Evolutionary conservation across 768 basidiomycete species (phyloP).

Genomic region (Podaxis carcinomalis): DNA sequence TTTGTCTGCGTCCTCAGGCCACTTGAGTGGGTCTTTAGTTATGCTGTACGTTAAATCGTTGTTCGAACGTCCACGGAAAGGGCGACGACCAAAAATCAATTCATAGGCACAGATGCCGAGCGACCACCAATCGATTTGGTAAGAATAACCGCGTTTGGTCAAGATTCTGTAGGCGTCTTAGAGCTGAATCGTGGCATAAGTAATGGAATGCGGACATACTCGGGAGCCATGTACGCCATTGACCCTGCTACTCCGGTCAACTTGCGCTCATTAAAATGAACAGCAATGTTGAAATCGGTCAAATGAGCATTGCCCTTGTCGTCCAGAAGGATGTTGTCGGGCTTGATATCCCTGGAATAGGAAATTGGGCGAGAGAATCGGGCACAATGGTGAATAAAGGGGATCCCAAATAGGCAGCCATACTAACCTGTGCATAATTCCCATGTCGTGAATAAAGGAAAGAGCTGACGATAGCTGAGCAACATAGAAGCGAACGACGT

Average conservation of each 20-base stretch:
- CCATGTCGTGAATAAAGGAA: slow-evolving; percentile 86
- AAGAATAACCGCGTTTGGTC: slow-evolving; percentile 90
- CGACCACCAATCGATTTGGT: slow-evolving; percentile 96
- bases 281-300: slow-evolving; percentile 98
- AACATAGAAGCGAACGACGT: slow-evolving; percentile 81
- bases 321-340: slow-evolving; percentile 96
- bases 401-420: slow-evolving; percentile 19
- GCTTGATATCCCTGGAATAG: slow-evolving; percentile 79
- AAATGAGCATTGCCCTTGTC: slow-evolving; percentile 94
- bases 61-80: slow-evolving; percentile 93
- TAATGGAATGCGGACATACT: slow-evolving; percentile 37
- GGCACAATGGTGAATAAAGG: slow-evolving; percentile 14
- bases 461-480: slow-evolving; percentile 88
- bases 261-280: slow-evolving; percentile 87
- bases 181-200: slow-evolving; percentile 3
- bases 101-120: slow-evolving; percentile 92
- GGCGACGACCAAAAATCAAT: slow-evolving; percentile 85
- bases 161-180: slow-evolving; percentile 53
- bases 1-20: slow-evolving; percentile 85
- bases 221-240: slow-evolving; percentile 98
- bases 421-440: slow-evolving; percentile 91
- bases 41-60: slow-evolving; percentile 91
- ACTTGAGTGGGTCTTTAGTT: slow-evolving; percentile 77
- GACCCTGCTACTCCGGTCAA: slow-evolving; percentile 93
- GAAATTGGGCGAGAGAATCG: slow-evolving; percentile 3